Base-by-base conservation (phyloP, 768 basidiomycete species). In the Boletellus emodensis region DNA sequence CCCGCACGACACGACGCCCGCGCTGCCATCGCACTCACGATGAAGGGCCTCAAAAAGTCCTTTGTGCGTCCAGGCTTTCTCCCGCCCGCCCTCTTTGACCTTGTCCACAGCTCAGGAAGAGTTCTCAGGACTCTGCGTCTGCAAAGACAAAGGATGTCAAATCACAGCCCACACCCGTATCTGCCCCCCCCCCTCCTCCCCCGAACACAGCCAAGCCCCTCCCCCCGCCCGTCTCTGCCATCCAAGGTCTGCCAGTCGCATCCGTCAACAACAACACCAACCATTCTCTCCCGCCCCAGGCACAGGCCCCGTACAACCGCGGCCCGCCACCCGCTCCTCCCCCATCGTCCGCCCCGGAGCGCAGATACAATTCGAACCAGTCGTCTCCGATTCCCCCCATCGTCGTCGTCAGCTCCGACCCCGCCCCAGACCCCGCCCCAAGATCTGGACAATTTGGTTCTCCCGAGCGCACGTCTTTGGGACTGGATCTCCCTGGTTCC, bases 41-140 rank as follows among this genome's bases (percentile, higher is more conserved):
- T 92, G 90, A 92, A 91, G 75, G 84, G 83, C 57, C 75, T 92
- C 67, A 89, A 86, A 78, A 91, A 89, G 74, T 86, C 84, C 56
- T 71, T 90, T 61, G 89, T 89, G 63, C 61, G 77, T 69, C 53
- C 59, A 49, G 53, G 26, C 55, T 28, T 43, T 44, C 51, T 48
- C 55, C 53, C 53, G 44, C 57, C 57, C 61, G 30, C 49, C 24
- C 59, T 61, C 45, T 52, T 61, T 9, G 35, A 61, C 56, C 55
- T 41, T 61, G 3, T 53, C 52, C 52, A 46, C 66, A 87, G 85
- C 80, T 87, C 58, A 76, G 83, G 61, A 86, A 86, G 77, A 80
- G 75, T 63, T 84, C 83, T 35, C 75, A 79, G 62, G 85, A 87
- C 58, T 75, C 77, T 55, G 71, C 71, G 56, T 80, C 84, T 11